Base-by-base conservation (phyloP, 805 yeast species). In the Pichia manshurica region DNA sequence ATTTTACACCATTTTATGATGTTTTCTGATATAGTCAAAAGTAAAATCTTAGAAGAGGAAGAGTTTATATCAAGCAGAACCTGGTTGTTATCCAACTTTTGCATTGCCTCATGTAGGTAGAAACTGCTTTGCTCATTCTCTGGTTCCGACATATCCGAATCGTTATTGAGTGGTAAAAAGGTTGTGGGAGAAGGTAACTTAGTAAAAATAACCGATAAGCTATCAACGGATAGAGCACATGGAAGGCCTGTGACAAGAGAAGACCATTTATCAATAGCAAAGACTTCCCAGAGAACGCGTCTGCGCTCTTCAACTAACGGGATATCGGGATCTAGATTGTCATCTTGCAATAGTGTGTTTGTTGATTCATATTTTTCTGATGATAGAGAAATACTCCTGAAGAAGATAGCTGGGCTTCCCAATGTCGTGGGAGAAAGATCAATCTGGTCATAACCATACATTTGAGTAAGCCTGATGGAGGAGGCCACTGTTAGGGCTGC, bases 221-320 rank as follows among this genome's bases (percentile, higher is more conserved):
- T 48, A 45, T 62, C 67, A 23, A 58, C 56, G 4, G 60, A 51
- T 15, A 64, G 49, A 5, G 62, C 61, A 42, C 61, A 57, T 15
- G 67, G 66, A 43, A 63, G 53, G 3, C 66, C 65, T 19, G 65
- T 53, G 10, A 62, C 63, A 31, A 63, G 47, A 10, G 67, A 56
- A 42, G 63, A 62, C 62, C 65, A 64, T 44, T 61, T 62, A 47
- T 63, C 69, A 4, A 52, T 31, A 8, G 51, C 51, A 49, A 61
- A 64, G 35, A 64, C 51, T 37, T 59, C 60, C 69, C 69, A 64
- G 33, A 64, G 55, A n/a, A 60, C 57, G 13, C 65, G 44, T 29
- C 69, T 40, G 17, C 59, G 50, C 45, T 64, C 68, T 48, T 64
- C 69, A 9, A 49, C 49, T 17, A 59, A 41, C 16, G 62, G 47